A percentile compares a stretch with the other conserved stretches of the same genome.
phyloP scores from a whole-genome alignment of 2,329 filamentous ascomycete genomes.

The Hypoxylon sp. region DNA sequence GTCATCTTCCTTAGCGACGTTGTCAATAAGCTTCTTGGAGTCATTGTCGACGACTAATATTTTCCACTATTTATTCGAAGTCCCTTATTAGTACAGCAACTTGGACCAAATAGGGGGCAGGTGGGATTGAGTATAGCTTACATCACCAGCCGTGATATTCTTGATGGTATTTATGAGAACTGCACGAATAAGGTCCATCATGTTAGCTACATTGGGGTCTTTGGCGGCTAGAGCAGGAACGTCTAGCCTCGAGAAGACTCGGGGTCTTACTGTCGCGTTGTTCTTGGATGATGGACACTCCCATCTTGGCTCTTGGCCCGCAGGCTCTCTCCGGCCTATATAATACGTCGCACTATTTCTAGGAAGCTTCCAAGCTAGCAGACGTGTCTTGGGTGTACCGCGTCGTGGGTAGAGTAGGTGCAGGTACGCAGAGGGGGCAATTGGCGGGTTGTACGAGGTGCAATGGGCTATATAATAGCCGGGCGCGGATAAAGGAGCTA shows the following conservation, averaged over 20 bases:
- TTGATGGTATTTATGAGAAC: slow-evolving; percentile 81
- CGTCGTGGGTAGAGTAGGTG: slow-evolving; percentile 6
- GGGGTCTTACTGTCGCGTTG: slow-evolving; percentile 74
- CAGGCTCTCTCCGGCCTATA: slow-evolving; percentile 31
- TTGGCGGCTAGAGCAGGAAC: slow-evolving; percentile 11
- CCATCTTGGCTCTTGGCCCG: slow-evolving; percentile 71
- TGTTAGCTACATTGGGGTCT: slow-evolving; percentile 31
- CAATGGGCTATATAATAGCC: slow-evolving; percentile 2
- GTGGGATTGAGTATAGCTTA: slow-evolving; percentile 57
- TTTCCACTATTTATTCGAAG: slow-evolving; percentile 79
- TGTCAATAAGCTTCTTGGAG: slow-evolving; percentile 88
- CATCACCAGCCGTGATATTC: slow-evolving; percentile 83
- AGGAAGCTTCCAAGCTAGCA: slow-evolving; percentile 9
- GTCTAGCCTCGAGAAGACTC: slow-evolving; percentile 17
- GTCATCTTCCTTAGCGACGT: slow-evolving; percentile 93
- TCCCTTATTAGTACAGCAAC: slow-evolving; percentile 32
- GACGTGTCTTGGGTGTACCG: slow-evolving; percentile 11
- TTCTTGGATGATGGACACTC: slow-evolving; percentile 84
- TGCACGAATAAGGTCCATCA: slow-evolving; percentile 49
- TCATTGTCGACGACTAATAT: slow-evolving; percentile 88
- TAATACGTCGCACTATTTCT: slow-evolving; percentile 16
- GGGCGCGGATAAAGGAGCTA: neutral
- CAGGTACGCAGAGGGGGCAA: slow-evolving; percentile 4
- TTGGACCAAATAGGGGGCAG: neutral
- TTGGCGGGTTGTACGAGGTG: slow-evolving; percentile 16